Evolutionary conservation across 495 filamentous ascomycete species (phyloP), one percentile per base, ranked within the genome.

Genomic region (Aspergillus olivimuriae): DNA sequence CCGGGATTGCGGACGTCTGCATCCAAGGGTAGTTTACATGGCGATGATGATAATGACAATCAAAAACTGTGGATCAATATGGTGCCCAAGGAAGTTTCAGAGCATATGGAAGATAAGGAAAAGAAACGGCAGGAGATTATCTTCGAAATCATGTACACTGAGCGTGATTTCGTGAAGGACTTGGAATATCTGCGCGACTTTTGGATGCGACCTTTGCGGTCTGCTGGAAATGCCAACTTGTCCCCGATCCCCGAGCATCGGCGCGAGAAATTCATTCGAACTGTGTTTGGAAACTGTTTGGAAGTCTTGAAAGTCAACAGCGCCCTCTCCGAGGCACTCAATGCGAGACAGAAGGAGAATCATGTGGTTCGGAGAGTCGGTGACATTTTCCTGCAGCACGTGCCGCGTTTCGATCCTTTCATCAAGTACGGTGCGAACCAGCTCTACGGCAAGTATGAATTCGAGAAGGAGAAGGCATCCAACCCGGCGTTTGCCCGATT

Each of bases 31-130:
- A 90, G 86, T 73, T 74, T 97, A 52, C 89, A 94, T 55, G 80
- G 74, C 21, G 87, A 86, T 47, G 81, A 92, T 36, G 81, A 90
- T 60, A 84, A 83, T 11, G 91, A 97, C 58, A 89, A 97, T 54
- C 92, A 97, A 65, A 97, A 97, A 62, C 76, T 99, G 34, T 99
- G 94, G 94, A 99, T 99, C 65, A 96, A 96, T 59, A 95, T 88
- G 40, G 94, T 99, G 15, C 82, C 90, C 0, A 90, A 97, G 63
- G 94, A 97, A 61, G 69, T 99, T 48, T 88, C 89, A 0, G 89
- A 96, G 53, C 82, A 80, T 56, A 80, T 95, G 22, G 76, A 79
- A 32, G 94, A 99, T 46, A 78, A 76, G 46, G 92, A 99, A 59
- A 94, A 94, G 80, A 97, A 96, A 66, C 80, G 94, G 8, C 94